These are phyloP conservation scores for Porodaedalea pini DNA, from an alignment of 1,284 basidiomycete genomes.

Conservation along the genomic window DNA sequence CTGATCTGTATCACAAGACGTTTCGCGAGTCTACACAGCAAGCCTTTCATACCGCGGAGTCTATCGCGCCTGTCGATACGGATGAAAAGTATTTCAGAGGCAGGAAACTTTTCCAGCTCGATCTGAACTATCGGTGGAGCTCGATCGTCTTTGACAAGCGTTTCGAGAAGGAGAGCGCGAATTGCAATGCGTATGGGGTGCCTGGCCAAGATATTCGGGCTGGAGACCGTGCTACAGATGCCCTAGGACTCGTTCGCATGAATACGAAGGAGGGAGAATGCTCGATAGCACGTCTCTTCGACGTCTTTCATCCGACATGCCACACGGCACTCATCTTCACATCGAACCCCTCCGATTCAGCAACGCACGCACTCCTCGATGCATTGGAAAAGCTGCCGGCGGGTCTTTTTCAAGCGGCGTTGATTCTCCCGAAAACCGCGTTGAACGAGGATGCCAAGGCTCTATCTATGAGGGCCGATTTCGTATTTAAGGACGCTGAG, in stretches of 20 bases:
- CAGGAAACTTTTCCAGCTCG: constrained; percentile 20
- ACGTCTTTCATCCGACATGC: neutral
- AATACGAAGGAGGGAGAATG: neutral
- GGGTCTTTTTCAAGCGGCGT: neutral
- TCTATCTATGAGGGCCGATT: neutral
- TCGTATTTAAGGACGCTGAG: no score
- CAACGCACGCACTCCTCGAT: no score
- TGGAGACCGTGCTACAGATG: constrained; percentile 6
- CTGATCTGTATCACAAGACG: constrained; percentile 8
- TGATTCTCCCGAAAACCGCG: no score
- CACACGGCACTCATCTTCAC: constrained; percentile 1
- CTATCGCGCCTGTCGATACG: neutral
- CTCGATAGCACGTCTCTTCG: neutral
- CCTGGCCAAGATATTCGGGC: neutral
- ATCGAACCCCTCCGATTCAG: no score
- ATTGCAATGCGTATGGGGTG: neutral
- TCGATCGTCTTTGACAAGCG: no score
- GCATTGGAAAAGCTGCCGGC: no score
- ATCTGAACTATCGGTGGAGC: no score
- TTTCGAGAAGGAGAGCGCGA: no score
- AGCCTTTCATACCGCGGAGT: no score
- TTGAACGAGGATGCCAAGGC: no score
- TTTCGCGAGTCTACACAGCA: neutral
- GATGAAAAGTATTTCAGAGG: constrained; percentile 9
- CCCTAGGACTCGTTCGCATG: neutral